A percentile compares a stretch with the other conserved stretches of the same genome.
phyloP scores from a whole-genome alignment of 169 alveolate species.

The Amoebophrya sp. region DNA sequence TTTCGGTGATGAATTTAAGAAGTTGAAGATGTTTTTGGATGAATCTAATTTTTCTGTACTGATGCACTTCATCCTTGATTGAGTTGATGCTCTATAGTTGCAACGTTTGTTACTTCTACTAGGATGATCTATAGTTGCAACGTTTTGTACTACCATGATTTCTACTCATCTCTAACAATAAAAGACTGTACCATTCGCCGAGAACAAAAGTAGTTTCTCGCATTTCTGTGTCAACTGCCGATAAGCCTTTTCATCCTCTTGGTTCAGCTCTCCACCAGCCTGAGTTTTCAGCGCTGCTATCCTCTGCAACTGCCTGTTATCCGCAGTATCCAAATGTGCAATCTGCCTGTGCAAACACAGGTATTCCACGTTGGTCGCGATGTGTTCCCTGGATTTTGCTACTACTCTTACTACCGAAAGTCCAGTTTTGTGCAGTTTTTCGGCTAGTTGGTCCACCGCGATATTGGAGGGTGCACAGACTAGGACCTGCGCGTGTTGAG shows the following conservation, averaged over 20 bases:
- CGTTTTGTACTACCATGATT: no score
- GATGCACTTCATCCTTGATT: no score
- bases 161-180: no score
- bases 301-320: slow-evolving; percentile 42
- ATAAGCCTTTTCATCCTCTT: slow-evolving; percentile 69
- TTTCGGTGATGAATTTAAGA: no score
- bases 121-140: no score
- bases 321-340: slow-evolving; percentile 44
- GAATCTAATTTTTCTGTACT: no score
- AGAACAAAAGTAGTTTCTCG: slow-evolving; percentile 21
- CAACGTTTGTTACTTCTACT: no score
- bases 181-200: slow-evolving; percentile 41
- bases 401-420: slow-evolving; percentile 73
- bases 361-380: slow-evolving; percentile 70
- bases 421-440: slow-evolving; percentile 84
- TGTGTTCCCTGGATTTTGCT: slow-evolving; percentile 72
- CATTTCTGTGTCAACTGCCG: slow-evolving; percentile 58
- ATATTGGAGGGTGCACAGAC: slow-evolving; percentile 92
- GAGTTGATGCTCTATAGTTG: no score
- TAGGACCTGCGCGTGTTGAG: slow-evolving; percentile 63
- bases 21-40: not conserved
- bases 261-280: slow-evolving; percentile 62
- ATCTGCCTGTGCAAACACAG: slow-evolving; percentile 78
- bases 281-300: slow-evolving; percentile 36
- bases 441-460: slow-evolving; percentile 91